These are phyloP conservation scores for Stromatinia cepivora DNA, from an alignment of 2,329 filamentous ascomycete species.

Conservation along the genomic window DNA sequence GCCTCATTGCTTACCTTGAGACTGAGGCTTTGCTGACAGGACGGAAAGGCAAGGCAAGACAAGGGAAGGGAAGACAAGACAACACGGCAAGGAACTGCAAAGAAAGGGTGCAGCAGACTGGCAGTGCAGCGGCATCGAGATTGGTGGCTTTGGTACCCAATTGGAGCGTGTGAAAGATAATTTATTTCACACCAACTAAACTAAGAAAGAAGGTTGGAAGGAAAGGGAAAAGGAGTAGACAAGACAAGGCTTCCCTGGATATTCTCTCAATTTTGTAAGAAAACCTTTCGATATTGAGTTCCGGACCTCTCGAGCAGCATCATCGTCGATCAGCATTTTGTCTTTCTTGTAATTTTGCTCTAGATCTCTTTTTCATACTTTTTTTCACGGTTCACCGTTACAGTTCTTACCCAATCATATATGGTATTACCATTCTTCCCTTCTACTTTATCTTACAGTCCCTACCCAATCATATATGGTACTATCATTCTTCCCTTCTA, in stretches of 20 bases:
- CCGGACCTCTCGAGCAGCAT: background rate
- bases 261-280: constrained; percentile 14
- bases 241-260: constrained; percentile 12
- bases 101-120: background rate
- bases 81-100: background rate
- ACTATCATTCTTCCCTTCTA: background rate
- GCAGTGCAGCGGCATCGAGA: background rate
- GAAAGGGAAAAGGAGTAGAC: background rate
- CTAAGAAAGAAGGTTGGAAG: constrained; percentile 8
- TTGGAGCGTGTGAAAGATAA: background rate
- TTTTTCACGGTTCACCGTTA: too few species aligned
- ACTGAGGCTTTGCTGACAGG: constrained; percentile 9
- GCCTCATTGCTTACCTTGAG: constrained; percentile 13
- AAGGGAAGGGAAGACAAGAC: background rate
- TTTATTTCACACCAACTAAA: background rate
- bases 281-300: constrained; percentile 8
- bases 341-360: background rate
- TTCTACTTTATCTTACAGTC: background rate
- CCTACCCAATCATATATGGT: background rate
- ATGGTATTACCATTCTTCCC: background rate
- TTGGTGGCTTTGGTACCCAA: background rate
- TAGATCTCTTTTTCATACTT: too few species aligned
- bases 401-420: too few species aligned
- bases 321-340: background rate
- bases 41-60: background rate